A percentile compares a stretch with the other conserved stretches of the same genome.
Conservation (phyloP, 2,329 filamentous ascomycete species). For the Penicillium sclerotigenum region DNA sequence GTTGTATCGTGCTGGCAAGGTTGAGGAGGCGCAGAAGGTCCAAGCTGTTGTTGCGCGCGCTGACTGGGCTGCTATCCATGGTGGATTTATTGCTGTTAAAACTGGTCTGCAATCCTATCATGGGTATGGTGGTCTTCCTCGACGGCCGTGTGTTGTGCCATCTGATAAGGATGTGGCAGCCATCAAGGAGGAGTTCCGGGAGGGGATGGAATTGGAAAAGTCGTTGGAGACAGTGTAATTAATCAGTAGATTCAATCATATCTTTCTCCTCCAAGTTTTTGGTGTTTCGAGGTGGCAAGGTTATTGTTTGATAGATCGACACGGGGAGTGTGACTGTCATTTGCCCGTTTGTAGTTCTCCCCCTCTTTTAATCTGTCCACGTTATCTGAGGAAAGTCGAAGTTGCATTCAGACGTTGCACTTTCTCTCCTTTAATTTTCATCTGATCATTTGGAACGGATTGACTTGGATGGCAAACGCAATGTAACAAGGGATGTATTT, state of each 20-base stretch:
- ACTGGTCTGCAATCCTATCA: constrained; percentile 74
- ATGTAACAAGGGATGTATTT: background rate
- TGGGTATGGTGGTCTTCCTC: constrained; percentile 75
- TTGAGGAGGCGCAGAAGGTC: constrained; percentile 69
- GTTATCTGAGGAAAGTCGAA: background rate
- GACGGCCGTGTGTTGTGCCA: constrained; percentile 60
- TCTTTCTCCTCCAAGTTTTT: too few species aligned
- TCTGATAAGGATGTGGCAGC: constrained; percentile 32
- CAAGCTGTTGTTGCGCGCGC: constrained; percentile 75
- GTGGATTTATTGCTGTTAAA: constrained; percentile 83
- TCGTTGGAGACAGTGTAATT: constrained; percentile 22
- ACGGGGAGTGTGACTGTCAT: background rate
- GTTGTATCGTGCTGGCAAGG: constrained; percentile 68
- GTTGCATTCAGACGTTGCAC: constrained; percentile 18
- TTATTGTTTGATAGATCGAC: background rate
- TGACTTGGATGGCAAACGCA: background rate
- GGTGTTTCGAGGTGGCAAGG: too few species aligned
- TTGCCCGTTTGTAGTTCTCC: background rate
- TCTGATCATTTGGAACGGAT: background rate
- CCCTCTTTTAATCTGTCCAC: background rate
- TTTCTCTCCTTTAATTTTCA: background rate
- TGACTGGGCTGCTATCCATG: constrained; percentile 80
- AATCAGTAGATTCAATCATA: constrained; percentile 3
- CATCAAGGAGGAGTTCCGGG: constrained; percentile 38
- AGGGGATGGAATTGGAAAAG: constrained; percentile 40